These are phyloP conservation scores for Yarrowia sp. DNA, from an alignment of 805 yeast species.

Conservation along the genomic window DNA sequence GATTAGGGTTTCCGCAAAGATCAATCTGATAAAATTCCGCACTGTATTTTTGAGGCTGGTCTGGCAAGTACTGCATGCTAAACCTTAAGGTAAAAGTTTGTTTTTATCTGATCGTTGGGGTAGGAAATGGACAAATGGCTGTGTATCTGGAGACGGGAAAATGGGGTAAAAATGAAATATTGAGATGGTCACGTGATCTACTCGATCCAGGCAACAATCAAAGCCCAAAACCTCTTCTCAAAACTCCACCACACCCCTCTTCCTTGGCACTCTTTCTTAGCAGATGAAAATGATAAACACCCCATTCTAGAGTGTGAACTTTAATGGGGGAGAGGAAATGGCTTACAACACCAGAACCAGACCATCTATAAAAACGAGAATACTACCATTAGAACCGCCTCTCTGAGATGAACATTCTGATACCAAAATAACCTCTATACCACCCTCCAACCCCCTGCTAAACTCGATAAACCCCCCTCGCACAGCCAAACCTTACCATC, in stretches of 20 bases:
- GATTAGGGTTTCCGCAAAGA: background rate
- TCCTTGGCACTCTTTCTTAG: constrained; percentile 22
- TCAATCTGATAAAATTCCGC: background rate
- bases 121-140: too few species aligned
- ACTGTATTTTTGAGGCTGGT: background rate
- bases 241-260: background rate
- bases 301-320: background rate
- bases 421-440: background rate
- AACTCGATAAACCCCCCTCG: too few species aligned
- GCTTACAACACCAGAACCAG: too few species aligned
- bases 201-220: too few species aligned
- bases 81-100: background rate
- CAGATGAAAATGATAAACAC: constrained; percentile 20
- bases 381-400: background rate
- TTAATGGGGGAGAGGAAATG: background rate
- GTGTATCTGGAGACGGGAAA: too few species aligned
- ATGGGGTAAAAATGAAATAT: too few species aligned
- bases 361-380: background rate
- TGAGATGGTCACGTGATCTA: too few species aligned
- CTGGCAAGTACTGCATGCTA: background rate
- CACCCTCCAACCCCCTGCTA: too few species aligned
- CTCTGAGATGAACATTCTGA: background rate
- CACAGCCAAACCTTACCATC: background rate
- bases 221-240: too few species aligned
- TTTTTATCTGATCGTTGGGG: background rate